These are phyloP conservation scores for Cotoneaster glaucophyllus DNA, from an alignment of 306 rosid genomes.

Conservation along the genomic window DNA sequence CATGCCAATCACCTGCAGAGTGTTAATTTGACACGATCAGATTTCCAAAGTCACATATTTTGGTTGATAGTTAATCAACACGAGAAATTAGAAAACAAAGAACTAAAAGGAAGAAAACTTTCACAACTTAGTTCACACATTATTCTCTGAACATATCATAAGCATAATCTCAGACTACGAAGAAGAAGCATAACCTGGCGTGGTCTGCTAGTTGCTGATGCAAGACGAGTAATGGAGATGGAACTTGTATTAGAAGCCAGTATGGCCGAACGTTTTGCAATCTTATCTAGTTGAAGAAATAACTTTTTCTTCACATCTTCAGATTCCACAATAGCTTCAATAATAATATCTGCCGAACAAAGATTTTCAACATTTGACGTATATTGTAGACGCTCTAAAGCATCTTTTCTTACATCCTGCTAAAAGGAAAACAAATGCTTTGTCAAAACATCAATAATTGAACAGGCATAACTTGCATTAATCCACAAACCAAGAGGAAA, in stretches of 20 bases:
- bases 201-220: constrained; percentile 58
- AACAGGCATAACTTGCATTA: too few species aligned
- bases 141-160: neutral
- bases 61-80: neutral
- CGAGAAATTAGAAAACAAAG: neutral
- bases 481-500: too few species aligned
- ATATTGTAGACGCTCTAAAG: constrained; percentile 41
- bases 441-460: neutral
- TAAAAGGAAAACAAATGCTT: neutral
- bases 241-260: constrained; percentile 97
- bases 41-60: neutral
- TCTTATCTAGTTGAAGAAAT: constrained; percentile 52
- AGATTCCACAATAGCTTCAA: constrained; percentile 85
- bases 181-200: constrained; percentile 44
- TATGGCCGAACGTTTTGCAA: constrained; percentile 57
- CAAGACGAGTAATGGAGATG: constrained; percentile 82
- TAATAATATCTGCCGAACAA: constrained; percentile 48
- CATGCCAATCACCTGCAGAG: constrained; percentile 81
- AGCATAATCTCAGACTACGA: neutral
- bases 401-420: constrained; percentile 33
- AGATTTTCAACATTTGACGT: constrained; percentile 59
- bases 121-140: neutral
- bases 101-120: too few species aligned
- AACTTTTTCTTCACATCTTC: constrained; percentile 69
- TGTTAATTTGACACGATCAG: neutral